phyloP scores from a whole-genome alignment of 768 basidiomycete genomes.

The Tricholoma matsutake region DNA sequence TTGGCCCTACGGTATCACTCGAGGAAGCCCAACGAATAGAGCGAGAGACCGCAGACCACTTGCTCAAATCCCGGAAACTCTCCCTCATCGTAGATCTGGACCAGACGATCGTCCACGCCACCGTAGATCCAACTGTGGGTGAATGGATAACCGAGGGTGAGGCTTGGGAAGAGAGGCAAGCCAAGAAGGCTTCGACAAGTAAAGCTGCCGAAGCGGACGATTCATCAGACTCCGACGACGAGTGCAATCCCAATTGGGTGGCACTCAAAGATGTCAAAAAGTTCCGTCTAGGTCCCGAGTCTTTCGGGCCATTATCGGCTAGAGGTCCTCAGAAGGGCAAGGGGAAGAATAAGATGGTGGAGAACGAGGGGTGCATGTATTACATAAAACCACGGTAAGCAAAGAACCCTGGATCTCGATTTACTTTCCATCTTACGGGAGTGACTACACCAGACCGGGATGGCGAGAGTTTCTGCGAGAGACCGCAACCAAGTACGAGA shows the following conservation, averaged over 20 bases:
- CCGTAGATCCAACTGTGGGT: slow-evolving; percentile 96
- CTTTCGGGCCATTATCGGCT: slow-evolving; percentile 39
- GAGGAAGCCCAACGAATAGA: slow-evolving; percentile 92
- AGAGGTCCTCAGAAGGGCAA: slow-evolving; percentile 40
- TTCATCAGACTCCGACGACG: slow-evolving; percentile 45
- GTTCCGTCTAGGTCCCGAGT: slow-evolving; percentile 88
- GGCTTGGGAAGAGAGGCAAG: slow-evolving; percentile 68
- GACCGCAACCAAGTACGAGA: slow-evolving; percentile 82
- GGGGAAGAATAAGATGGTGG: slow-evolving; percentile 62
- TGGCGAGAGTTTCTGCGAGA: slow-evolving; percentile 72
- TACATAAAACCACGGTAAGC: slow-evolving; percentile 95
- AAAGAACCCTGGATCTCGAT: neutral
- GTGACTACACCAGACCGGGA: slow-evolving; percentile 58
- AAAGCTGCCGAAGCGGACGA: slow-evolving; percentile 36
- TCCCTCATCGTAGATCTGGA: slow-evolving; percentile 98
- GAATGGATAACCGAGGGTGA: slow-evolving; percentile 93
- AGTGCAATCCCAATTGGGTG: slow-evolving; percentile 90
- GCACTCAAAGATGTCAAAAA: slow-evolving; percentile 87
- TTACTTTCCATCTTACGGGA: slow-evolving; percentile 8
- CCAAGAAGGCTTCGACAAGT: slow-evolving; percentile 35
- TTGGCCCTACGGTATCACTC: slow-evolving; percentile 87
- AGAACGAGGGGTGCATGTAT: slow-evolving; percentile 87
- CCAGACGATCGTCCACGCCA: slow-evolving; percentile 98
- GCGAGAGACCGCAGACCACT: slow-evolving; percentile 72
- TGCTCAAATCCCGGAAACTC: slow-evolving; percentile 73